Conservation (phyloP, 805 yeast genomes). For the Vanderwaltozyma verrucispora region DNA sequence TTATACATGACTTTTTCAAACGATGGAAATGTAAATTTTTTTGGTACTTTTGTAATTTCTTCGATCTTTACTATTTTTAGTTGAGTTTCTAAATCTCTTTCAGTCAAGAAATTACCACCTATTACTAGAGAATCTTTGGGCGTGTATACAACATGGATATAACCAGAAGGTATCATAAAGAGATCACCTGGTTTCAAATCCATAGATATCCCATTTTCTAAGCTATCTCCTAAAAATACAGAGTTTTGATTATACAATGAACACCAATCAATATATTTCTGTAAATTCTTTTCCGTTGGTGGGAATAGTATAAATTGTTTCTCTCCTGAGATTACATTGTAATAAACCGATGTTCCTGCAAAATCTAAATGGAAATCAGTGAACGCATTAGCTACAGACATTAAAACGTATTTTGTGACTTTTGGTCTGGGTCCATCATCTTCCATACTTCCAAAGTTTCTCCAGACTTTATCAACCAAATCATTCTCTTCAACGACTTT, state of each 20-base stretch:
- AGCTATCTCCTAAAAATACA: slow-evolving; percentile 52
- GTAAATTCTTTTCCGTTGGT: slow-evolving; percentile 55
- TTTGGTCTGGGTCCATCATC: slow-evolving; percentile 35
- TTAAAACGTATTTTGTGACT: slow-evolving; percentile 68
- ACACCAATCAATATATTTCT: slow-evolving; percentile 65
- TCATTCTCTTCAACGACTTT: slow-evolving; percentile 53
- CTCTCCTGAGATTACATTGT: slow-evolving; percentile 65
- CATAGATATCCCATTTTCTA: slow-evolving; percentile 43
- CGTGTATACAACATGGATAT: slow-evolving; percentile 87
- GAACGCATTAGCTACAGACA: slow-evolving; percentile 72
- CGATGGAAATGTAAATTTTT: slow-evolving; percentile 67
- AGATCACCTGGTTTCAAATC: slow-evolving; percentile 55
- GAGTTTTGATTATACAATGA: slow-evolving; percentile 45
- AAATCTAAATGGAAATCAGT: slow-evolving; percentile 91
- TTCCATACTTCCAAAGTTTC: slow-evolving; percentile 7
- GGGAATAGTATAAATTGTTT: slow-evolving; percentile 73
- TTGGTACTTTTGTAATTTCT: slow-evolving; percentile 56
- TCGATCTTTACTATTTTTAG: slow-evolving; percentile 54
- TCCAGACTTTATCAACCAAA: slow-evolving; percentile 63
- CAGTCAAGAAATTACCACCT: slow-evolving; percentile 80
- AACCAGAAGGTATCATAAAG: slow-evolving; percentile 78
- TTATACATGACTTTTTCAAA: slow-evolving; percentile 48
- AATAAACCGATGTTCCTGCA: slow-evolving; percentile 87
- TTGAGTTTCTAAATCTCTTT: slow-evolving; percentile 53
- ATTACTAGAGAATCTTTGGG: slow-evolving; percentile 71